Base-by-base conservation (phyloP, 805 yeast genomes). In the Wickerhamomyces sydowiorum region DNA sequence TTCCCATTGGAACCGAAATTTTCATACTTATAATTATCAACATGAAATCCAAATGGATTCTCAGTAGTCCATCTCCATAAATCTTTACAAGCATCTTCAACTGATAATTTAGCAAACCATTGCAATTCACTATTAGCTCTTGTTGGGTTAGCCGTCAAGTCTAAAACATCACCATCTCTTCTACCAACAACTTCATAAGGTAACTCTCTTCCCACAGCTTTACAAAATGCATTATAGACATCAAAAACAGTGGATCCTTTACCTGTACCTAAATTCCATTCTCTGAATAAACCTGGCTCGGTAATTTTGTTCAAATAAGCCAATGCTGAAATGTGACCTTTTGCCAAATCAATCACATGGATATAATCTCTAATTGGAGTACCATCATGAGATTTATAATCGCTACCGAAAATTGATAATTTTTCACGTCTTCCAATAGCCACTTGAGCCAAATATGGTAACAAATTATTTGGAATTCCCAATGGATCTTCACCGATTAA, bases 241-340 rank as follows among this genome's bases (percentile, higher is more conserved):
- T 86, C 89, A 43, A 83, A 67, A 5, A 86, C 95, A 1, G 91
- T 82, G 10, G 81, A 69, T n/a, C 95, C 95, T 21, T 66, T 74
- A 24, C 95, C 95, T 13, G 90, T 78, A 34, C 95, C 95, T 43
- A 86, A 72, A 57, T 86, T 86, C 93, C 93, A 86, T 58, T 78
- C 91, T 41, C 89, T 72, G 54, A 73, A 79, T 40, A 77, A 65
- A 7, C 86, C 86, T 15, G 58, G 49, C 8, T 52, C 47, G 1
- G 45, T 40, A 27, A 67, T 61, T 5, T 46, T 46, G 15, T 56
- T 54, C 39, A 86, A 68, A 57, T 80, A 78, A 36, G 72, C 64
- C 50, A 86, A 66, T 3, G 91, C 88, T 23, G 88, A 77, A 43
- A 84, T 65, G 52, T 86, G 93, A 38, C 91, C 95, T 51, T 69